Conservation (phyloP, 1,284 basidiomycete genomes). For the Porodaedalea pini region DNA sequence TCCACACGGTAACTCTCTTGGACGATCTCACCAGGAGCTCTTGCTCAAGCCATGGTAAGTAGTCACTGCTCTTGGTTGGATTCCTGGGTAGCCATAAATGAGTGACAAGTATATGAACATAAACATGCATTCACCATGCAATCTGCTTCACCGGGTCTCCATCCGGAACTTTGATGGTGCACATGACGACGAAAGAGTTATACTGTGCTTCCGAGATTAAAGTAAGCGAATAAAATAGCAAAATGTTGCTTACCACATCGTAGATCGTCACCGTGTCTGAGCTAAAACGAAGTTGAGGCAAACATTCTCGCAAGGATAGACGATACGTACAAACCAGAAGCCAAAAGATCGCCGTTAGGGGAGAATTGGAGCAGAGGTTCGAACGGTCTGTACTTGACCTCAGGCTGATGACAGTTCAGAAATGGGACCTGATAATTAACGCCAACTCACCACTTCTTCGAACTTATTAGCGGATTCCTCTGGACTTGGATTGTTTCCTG, state of each 20-base stretch:
- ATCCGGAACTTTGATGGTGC: not conserved
- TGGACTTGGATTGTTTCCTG: no score
- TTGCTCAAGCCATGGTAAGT: no score
- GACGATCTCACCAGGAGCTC: not conserved
- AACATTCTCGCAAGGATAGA: not conserved
- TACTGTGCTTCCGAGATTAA: not conserved
- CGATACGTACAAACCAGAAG: not conserved
- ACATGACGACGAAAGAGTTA: not conserved
- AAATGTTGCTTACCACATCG: not conserved
- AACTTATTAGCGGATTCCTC: no score
- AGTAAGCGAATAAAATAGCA: not conserved
- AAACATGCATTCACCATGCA: not conserved
- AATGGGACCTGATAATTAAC: no score
- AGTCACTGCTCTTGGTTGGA: not conserved
- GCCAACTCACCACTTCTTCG: no score
- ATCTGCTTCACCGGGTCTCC: not conserved
- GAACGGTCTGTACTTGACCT: not conserved
- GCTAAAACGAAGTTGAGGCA: not conserved
- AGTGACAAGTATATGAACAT: not conserved
- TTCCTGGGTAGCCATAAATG: not conserved
- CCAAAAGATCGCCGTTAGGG: not conserved
- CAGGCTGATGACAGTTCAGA: not conserved
- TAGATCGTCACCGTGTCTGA: not conserved
- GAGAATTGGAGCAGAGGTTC: not conserved
- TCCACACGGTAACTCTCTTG: not conserved